phyloP scores from a whole-genome alignment of 495 filamentous ascomycete species.

The Tuber umbilicatum region DNA sequence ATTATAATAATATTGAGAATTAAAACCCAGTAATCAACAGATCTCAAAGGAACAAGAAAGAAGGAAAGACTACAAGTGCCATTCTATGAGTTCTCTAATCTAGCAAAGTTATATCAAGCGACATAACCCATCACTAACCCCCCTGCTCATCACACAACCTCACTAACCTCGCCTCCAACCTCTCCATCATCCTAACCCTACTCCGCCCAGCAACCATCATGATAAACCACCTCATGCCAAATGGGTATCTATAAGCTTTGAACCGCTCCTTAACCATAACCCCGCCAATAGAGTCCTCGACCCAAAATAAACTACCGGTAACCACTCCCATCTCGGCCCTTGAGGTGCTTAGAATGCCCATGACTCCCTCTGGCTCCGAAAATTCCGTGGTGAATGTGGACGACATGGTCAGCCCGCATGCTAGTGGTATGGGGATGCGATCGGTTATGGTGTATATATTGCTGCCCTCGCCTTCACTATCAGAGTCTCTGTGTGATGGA shows the following conservation, averaged over 20 bases:
- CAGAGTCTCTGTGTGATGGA: background rate
- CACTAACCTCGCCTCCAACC: background rate
- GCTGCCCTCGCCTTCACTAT: background rate
- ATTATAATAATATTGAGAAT: background rate
- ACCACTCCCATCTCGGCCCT: background rate
- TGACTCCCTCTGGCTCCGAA: background rate
- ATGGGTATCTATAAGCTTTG: conserved; percentile 3
- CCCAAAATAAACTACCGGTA: background rate
- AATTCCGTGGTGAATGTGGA: background rate
- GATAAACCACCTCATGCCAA: conserved; percentile 18
- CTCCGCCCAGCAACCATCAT: conserved; percentile 7
- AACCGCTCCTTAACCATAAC: conserved; percentile 19
- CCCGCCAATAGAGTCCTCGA: background rate
- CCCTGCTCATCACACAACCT: background rate
- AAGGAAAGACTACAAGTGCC: background rate
- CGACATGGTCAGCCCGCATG: background rate
- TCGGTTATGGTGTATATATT: conserved; percentile 3
- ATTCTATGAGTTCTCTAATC: background rate
- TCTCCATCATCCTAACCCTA: background rate
- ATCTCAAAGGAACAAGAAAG: background rate
- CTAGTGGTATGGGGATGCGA: background rate
- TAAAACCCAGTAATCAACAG: background rate
- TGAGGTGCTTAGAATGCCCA: background rate
- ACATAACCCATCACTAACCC: background rate
- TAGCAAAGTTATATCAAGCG: background rate